Evolutionary conservation across 257 asterid species (phyloP).

Genomic region (Ocimum tenuiflorum): DNA sequence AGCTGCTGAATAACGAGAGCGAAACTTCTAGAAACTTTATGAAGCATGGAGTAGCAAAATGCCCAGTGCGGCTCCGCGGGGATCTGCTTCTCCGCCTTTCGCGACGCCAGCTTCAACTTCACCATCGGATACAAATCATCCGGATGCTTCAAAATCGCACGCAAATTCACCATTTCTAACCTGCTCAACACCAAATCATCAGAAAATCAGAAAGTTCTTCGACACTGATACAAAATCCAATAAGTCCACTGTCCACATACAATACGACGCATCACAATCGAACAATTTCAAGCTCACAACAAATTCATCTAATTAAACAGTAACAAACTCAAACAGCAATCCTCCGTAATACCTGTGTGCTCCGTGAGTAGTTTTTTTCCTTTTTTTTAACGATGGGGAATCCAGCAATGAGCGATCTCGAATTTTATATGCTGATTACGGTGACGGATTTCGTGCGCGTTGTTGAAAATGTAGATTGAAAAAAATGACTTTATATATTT

Average conservation of each 20-base stretch:
- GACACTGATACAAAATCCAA: conserved; percentile 1
- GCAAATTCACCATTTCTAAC: conserved; percentile 48
- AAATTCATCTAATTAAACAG: background rate
- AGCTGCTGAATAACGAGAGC: conserved; percentile 85
- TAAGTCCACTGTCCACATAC: background rate
- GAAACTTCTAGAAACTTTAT: conserved; percentile 75
- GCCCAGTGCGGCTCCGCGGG: conserved; percentile 82
- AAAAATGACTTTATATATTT: background rate
- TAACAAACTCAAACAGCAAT: conserved; percentile 3
- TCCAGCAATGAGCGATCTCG: background rate
- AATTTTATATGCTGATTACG: background rate
- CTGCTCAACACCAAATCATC: conserved; percentile 19
- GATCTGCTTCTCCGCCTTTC: conserved; percentile 72
- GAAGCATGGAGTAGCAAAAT: conserved; percentile 74
- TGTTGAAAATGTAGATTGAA: background rate
- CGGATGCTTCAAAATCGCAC: conserved; percentile 61
- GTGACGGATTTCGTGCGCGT: background rate
- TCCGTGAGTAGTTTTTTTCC: background rate
- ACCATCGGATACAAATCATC: conserved; percentile 74
- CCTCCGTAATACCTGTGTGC: background rate
- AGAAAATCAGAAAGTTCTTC: background rate
- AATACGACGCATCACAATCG: background rate
- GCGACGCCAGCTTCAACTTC: conserved; percentile 64
- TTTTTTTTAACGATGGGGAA: background rate
- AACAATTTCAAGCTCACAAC: background rate